Evolutionary conservation across 2,329 filamentous ascomycete genomes (phyloP).

Genomic region (Colletotrichum graminicola): DNA sequence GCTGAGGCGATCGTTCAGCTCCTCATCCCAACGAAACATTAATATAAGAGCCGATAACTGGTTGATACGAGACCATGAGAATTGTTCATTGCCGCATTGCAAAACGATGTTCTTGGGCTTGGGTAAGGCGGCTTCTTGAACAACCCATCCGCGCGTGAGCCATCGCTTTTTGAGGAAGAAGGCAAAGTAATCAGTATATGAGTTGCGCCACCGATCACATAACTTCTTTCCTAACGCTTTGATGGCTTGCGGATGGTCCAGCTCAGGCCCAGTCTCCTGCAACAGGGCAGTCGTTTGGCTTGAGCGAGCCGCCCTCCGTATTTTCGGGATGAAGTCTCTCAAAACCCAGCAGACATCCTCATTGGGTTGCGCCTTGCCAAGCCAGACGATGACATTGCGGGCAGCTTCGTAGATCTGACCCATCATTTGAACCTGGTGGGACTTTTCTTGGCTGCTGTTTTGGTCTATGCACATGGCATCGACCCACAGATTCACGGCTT

Average conservation of each 20-base stretch:
- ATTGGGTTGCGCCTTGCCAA: slow-evolving; percentile 22
- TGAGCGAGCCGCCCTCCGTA: slow-evolving; percentile 13
- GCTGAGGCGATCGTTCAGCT: background rate
- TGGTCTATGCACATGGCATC: slow-evolving; percentile 45
- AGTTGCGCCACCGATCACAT: slow-evolving; percentile 20
- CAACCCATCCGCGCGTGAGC: slow-evolving; percentile 44
- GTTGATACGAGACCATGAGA: slow-evolving; percentile 25
- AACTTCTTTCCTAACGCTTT: background rate
- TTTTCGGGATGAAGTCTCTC: slow-evolving; percentile 14
- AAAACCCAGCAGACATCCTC: slow-evolving; percentile 41
- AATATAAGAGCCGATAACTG: slow-evolving; percentile 1
- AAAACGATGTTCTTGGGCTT: slow-evolving; percentile 20
- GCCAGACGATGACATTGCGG: slow-evolving; percentile 20
- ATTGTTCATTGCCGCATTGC: slow-evolving; percentile 8
- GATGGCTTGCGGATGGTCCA: background rate
- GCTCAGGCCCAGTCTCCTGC: slow-evolving; percentile 15
- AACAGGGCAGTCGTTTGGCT: slow-evolving; percentile 1
- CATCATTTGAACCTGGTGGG: slow-evolving; percentile 43
- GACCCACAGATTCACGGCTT: slow-evolving; percentile 37
- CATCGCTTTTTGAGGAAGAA: slow-evolving; percentile 42
- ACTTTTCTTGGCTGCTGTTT: slow-evolving; percentile 33
- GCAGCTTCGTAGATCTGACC: slow-evolving; percentile 42
- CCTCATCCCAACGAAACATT: background rate
- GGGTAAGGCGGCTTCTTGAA: slow-evolving; percentile 43
- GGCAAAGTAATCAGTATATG: slow-evolving; percentile 17